Evolutionary conservation across 306 rosid genomes (phyloP).

Genomic region (Dryas octopetala): DNA sequence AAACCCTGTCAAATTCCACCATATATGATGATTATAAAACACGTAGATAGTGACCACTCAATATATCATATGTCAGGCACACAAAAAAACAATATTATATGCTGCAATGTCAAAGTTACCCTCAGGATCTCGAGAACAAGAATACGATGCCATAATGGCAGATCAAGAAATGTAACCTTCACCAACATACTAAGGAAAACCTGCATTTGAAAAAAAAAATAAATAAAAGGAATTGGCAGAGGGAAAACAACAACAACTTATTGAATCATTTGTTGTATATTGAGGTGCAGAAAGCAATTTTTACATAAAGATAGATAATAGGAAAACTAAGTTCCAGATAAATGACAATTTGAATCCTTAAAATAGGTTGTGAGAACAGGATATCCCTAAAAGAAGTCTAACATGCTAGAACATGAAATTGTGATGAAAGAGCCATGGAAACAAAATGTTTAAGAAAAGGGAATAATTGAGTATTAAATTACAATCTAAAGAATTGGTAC

Average conservation of each 20-base stretch:
- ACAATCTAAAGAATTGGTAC: not conserved
- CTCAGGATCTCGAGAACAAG: constrained; percentile 97
- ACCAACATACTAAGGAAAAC: constrained; percentile 97
- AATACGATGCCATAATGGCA: constrained; percentile 98
- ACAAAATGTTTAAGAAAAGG: not conserved
- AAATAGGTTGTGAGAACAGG: not conserved
- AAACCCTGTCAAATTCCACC: constrained; percentile 68
- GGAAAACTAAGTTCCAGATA: not conserved
- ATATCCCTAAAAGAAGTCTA: not conserved
- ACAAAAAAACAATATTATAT: not conserved
- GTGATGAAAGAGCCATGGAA: not conserved
- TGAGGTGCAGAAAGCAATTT: not conserved
- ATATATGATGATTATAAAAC: constrained; percentile 25
- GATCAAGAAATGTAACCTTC: constrained; percentile 90
- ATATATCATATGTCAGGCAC: constrained; percentile 15
- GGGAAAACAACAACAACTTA: constrained; percentile 5
- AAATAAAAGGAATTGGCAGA: not conserved
- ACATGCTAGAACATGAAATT: not conserved
- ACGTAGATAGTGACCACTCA: constrained; percentile 4
- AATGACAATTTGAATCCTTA: not conserved
- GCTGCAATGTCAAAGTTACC: constrained; percentile 54
- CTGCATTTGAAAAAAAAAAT: constrained; percentile 41
- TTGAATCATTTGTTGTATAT: constrained; percentile 1
- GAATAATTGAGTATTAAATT: not conserved
- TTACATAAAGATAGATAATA: not conserved